phyloP scores from a whole-genome alignment of 1,284 basidiomycete genomes.

The Flammula alnicola region DNA sequence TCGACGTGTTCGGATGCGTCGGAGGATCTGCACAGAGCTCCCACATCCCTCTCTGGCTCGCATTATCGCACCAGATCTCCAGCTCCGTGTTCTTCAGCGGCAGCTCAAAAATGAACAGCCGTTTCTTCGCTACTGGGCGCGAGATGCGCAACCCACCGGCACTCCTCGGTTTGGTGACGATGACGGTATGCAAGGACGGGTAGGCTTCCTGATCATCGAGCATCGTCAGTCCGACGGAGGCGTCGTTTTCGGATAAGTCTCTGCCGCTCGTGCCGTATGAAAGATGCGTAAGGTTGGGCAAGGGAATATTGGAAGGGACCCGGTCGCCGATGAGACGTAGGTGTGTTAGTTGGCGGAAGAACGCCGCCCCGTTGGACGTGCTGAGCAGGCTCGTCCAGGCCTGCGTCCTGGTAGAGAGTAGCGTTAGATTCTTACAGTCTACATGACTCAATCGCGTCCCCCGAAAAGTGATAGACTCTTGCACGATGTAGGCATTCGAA shows the following conservation, averaged over 20 bases:
- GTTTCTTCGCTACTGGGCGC: constrained; percentile 17
- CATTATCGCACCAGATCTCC: constrained; percentile 33
- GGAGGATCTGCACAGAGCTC: constrained; percentile 24
- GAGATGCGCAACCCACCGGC: constrained; percentile 25
- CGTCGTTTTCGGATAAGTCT: constrained; percentile 9
- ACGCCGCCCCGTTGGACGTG: constrained; percentile 17
- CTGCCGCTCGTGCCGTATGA: constrained; percentile 23
- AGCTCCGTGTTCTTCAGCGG: constrained; percentile 27
- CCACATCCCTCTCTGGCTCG: constrained; percentile 29
- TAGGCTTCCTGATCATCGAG: constrained; percentile 19
- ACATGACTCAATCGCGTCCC: constrained; percentile 24
- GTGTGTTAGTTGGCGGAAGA: constrained; percentile 27
- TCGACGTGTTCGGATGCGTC: neutral
- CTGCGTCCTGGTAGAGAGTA: constrained; percentile 26
- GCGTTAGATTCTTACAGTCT: constrained; percentile 29
- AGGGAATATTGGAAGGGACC: constrained; percentile 19
- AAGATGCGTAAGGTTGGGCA: constrained; percentile 25
- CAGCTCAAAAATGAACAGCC: constrained; percentile 26
- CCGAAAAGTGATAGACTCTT: constrained; percentile 22
- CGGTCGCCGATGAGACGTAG: constrained; percentile 29
- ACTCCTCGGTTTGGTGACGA: constrained; percentile 23
- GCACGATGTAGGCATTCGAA: constrained; percentile 29
- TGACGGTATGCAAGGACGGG: constrained; percentile 24
- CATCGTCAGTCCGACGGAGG: constrained; percentile 13
- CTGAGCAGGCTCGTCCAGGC: constrained; percentile 17